Conservation (phyloP, 495 filamentous ascomycete species). For the Penicillium malachiteum region DNA sequence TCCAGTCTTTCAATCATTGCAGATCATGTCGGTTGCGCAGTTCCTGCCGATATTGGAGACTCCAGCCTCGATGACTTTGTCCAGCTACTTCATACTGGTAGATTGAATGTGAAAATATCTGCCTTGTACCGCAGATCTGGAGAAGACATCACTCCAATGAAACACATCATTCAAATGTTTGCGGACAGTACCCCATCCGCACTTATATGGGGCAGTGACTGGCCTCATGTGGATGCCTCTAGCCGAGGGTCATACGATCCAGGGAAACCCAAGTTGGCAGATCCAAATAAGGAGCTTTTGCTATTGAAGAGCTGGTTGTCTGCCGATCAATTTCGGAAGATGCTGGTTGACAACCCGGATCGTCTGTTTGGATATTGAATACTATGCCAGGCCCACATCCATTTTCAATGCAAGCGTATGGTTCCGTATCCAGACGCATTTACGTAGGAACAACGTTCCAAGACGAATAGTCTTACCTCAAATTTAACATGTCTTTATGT, state of each 20-base stretch:
- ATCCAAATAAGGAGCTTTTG: constrained; percentile 9
- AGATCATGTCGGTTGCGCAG: constrained; percentile 16
- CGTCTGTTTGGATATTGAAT: constrained; percentile 7
- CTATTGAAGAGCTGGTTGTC: constrained; percentile 12
- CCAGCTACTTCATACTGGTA: constrained; percentile 8
- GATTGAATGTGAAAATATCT: constrained; percentile 18
- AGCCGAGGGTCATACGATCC: not conserved
- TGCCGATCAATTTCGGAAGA: constrained; percentile 9
- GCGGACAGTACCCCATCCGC: constrained; percentile 7
- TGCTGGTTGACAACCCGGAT: constrained; percentile 16
- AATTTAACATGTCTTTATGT: no score
- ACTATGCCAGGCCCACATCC: not conserved
- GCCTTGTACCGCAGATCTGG: constrained; percentile 14
- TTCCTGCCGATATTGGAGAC: constrained; percentile 6
- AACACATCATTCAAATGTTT: constrained; percentile 11
- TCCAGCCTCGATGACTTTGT: constrained; percentile 9
- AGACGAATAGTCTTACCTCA: no score
- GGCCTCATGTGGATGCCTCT: constrained; percentile 21
- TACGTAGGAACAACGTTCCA: no score
- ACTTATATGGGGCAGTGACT: constrained; percentile 24
- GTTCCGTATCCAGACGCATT: no score
- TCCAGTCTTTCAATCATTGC: constrained; percentile 11
- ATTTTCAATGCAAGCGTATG: no score
- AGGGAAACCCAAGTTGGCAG: not conserved
- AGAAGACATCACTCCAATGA: constrained; percentile 11